These are phyloP conservation scores for Cystobasidium ongulense DNA, from an alignment of 768 basidiomycete species.

Conservation along the genomic window DNA sequence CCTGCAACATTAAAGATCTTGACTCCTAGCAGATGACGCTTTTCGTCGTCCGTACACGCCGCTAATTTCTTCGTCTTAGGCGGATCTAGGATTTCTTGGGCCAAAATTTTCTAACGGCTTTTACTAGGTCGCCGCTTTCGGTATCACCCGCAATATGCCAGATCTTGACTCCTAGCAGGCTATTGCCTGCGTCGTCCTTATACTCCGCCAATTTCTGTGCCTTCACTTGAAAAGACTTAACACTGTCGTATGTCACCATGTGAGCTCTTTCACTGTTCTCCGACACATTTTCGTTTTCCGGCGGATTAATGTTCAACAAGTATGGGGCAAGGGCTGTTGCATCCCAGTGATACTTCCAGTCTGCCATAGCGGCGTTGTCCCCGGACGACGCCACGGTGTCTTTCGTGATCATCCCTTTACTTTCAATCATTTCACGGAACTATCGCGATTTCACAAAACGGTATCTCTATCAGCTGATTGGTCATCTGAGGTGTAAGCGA, in stretches of 20 bases:
- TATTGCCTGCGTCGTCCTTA: no score
- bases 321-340: background rate
- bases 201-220: no score
- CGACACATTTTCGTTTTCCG: no score
- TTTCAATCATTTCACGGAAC: no score
- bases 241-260: background rate
- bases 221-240: background rate
- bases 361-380: background rate
- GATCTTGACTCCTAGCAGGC: no score
- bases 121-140: no score
- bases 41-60: background rate
- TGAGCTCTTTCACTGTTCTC: background rate
- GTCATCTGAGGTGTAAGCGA: no score
- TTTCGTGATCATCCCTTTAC: background rate
- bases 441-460: background rate
- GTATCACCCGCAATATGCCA: no score
- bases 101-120: no score
- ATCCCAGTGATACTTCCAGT: background rate
- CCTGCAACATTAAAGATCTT: background rate
- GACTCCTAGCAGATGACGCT: background rate
- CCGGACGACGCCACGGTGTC: background rate
- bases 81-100: no score
- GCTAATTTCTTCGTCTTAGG: background rate
- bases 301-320: background rate
- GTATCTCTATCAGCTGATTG: no score